Evolutionary conservation across 73 alveolate species (phyloP), one percentile per base, ranked within the genome.

Genomic region (Paramecium biaurelia): DNA sequence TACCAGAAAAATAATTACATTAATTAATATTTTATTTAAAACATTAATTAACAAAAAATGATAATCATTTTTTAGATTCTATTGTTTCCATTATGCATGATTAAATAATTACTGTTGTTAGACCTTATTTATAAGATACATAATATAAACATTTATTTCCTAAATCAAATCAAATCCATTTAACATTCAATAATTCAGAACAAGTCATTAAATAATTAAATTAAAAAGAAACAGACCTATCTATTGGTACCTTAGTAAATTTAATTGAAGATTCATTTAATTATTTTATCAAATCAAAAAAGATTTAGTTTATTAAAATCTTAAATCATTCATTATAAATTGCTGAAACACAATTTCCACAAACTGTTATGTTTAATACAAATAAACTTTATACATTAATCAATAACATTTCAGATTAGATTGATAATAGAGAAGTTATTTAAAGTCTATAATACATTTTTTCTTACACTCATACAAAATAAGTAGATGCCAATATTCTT

Each of bases 91-190:
- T 79, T 3, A 43, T 79, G 41, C 70, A 79, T 79, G 63, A 32
- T 21, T 24, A 79, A 79, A 38, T 79, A 1, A 30, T 79, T 2
- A 12, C 45, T 20, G 30, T 26, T 12, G 76, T 79, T 21, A 79
- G 74, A 79, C 90, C 90, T n/a, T 79, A 79, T 79, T 42, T 79
- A 15, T 23, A 79, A 47, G 74, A 79, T 43, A 79, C 70, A 15
- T 43, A 79, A 79, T 38, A 43, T 14, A 43, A 42, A 11, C 47
- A 79, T 15, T 45, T 79, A 47, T 43, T 79, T 47, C 90, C 90
- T 43, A 41, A 79, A 9, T 79, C 70, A 4, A 43, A 79, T 20
- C 37, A 79, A 24, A 79, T 79, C 7, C 14, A 41, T 37, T 26
- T 79, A 18, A 79, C 90, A 0, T 26, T 45, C 4, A 42, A 38